Evolutionary conservation across 2,329 filamentous ascomycete species (phyloP).

Genomic region (Ceratocystis cubensis): DNA sequence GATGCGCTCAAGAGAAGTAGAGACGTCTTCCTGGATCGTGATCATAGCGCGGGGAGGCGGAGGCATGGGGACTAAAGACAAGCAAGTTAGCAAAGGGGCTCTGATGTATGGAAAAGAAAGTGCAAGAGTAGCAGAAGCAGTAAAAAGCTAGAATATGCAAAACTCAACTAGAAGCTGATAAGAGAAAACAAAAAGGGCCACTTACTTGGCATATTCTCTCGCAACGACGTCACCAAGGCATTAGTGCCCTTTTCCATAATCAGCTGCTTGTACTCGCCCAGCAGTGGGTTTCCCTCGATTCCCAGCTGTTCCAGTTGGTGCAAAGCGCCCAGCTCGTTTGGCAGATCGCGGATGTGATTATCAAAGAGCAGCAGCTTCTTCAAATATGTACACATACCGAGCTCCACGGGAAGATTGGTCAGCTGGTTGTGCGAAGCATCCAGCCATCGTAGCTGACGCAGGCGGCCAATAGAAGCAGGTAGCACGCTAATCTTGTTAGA

Average conservation of each 20-base stretch:
- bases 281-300: slow-evolving; percentile 80
- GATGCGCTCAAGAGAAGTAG: slow-evolving; percentile 52
- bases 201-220: slow-evolving; percentile 75
- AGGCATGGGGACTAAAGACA: slow-evolving; percentile 54
- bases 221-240: slow-evolving; percentile 67
- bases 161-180: background rate
- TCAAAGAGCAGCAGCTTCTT: slow-evolving; percentile 79
- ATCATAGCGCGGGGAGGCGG: slow-evolving; percentile 67
- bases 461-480: slow-evolving; percentile 67
- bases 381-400: slow-evolving; percentile 93
- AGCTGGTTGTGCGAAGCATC: slow-evolving; percentile 86
- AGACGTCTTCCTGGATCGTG: slow-evolving; percentile 57
- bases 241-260: slow-evolving; percentile 81
- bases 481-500: slow-evolving; percentile 78
- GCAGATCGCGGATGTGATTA: slow-evolving; percentile 72
- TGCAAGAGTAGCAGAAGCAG: background rate
- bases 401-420: slow-evolving; percentile 67
- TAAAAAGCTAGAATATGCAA: background rate
- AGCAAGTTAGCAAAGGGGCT: background rate
- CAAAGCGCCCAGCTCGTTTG: slow-evolving; percentile 76
- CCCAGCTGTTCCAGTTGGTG: slow-evolving; percentile 81
- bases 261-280: slow-evolving; percentile 62
- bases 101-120: background rate
- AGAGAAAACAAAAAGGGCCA: slow-evolving; percentile 21
- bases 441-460: slow-evolving; percentile 69